A percentile compares a stretch with the other conserved stretches of the same genome.
phyloP scores from a whole-genome alignment of 129 eudicot species.

The Deinandra increscens region DNA sequence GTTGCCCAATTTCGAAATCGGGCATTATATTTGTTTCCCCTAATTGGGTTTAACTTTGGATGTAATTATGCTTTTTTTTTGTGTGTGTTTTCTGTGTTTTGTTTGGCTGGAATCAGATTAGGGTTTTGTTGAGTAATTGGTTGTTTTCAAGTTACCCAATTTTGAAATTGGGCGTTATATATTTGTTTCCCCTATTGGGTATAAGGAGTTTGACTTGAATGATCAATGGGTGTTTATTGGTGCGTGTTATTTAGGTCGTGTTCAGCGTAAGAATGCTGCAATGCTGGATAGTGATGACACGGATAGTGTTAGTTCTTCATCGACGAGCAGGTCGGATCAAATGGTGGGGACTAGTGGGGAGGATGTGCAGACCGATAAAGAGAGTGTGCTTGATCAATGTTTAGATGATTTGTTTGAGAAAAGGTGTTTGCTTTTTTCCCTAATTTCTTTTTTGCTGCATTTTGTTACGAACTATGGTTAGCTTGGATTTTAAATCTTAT shows the following conservation, averaged over 20 bases:
- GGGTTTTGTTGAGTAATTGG: constrained; percentile 10
- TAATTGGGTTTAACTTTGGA: too few relatives aligned
- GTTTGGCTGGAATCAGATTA: background rate
- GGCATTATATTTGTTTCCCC: background rate
- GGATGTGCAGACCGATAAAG: constrained; percentile 64
- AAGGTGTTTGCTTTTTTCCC: constrained; percentile 46
- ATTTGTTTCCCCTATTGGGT: background rate
- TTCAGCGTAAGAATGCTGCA: constrained; percentile 68
- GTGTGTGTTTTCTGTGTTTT: background rate
- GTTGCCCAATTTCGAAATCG: constrained; percentile 9
- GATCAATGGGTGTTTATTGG: constrained; percentile 6
- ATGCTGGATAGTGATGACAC: constrained; percentile 81
- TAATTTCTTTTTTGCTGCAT: background rate
- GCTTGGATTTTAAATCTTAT: constrained; percentile 5
- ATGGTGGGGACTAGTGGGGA: constrained; percentile 40
- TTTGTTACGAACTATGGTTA: background rate
- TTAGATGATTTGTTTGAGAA: constrained; percentile 81
- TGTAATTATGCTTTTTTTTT: background rate
- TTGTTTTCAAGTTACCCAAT: constrained; percentile 6
- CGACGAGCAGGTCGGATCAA: constrained; percentile 49
- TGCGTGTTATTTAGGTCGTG: constrained; percentile 46
- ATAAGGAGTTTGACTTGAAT: too few relatives aligned
- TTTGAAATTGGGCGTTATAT: background rate
- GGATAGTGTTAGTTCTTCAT: constrained; percentile 77
- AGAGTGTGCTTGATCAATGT: constrained; percentile 63